phyloP scores from a whole-genome alignment of 352 stramenopile genomes.

The Phytophthora constricta region DNA sequence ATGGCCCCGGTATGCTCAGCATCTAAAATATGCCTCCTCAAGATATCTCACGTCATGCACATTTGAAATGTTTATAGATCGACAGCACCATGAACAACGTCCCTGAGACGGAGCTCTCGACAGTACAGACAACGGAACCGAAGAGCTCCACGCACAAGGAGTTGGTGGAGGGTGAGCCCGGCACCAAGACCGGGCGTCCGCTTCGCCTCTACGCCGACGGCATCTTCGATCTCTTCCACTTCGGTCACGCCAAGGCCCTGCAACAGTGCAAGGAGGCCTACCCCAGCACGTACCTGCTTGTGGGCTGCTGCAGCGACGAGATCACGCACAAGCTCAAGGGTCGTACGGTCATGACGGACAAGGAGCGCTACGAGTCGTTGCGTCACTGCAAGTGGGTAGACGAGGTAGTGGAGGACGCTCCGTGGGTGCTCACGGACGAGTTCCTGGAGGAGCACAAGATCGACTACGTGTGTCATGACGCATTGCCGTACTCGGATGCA shows the following conservation, averaged over 20 bases:
- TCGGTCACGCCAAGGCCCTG: conserved; percentile 85
- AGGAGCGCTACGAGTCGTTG: conserved; percentile 87
- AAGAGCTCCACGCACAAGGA: conserved; percentile 41
- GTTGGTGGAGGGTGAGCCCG: conserved; percentile 68
- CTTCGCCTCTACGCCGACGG: conserved; percentile 88
- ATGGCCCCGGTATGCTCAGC: not conserved
- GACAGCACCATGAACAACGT: conserved; percentile 7
- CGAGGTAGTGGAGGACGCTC: conserved; percentile 85
- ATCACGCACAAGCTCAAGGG: conserved; percentile 90
- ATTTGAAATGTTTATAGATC: conserved; percentile 1
- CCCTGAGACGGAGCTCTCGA: conserved; percentile 19
- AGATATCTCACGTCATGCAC: not conserved
- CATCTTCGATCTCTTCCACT: conserved; percentile 92
- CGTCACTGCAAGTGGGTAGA: conserved; percentile 90
- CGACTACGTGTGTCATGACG: conserved; percentile 91
- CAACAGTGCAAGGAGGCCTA: conserved; percentile 90
- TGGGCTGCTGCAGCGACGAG: conserved; percentile 89
- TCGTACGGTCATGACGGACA: conserved; percentile 88
- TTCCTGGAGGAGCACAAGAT: conserved; percentile 88
- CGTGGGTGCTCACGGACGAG: conserved; percentile 86
- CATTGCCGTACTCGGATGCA: conserved; percentile 83
- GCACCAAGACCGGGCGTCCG: conserved; percentile 75
- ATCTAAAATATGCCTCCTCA: not conserved
- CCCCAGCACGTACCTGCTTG: conserved; percentile 83
- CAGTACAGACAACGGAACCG: conserved; percentile 68